phyloP scores from a whole-genome alignment of 371 early-diverging fungal genomes.

The Apophysomyces sp. region DNA sequence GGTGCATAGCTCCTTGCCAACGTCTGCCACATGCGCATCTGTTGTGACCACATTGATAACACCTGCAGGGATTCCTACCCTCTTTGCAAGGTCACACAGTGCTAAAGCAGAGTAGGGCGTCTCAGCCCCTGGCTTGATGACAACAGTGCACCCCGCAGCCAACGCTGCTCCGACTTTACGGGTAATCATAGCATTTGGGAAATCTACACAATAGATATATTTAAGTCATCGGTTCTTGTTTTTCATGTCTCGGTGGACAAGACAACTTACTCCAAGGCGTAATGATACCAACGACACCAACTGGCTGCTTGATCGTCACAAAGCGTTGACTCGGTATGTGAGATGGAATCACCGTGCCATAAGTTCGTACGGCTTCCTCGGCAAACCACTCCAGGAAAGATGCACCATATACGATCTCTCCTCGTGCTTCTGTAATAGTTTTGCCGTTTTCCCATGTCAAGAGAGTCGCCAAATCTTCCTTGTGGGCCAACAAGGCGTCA shows the following conservation, averaged over 20 bases:
- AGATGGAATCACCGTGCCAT: slow-evolving; percentile 82
- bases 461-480: slow-evolving; percentile 74
- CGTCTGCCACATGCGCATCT: slow-evolving; percentile 54
- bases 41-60: slow-evolving; percentile 83
- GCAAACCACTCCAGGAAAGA: slow-evolving; percentile 86
- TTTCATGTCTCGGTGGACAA: too few species aligned
- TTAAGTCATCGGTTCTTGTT: too few species aligned
- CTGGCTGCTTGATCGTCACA: slow-evolving; percentile 76
- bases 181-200: slow-evolving; percentile 91
- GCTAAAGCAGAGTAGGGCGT: slow-evolving; percentile 86
- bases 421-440: slow-evolving; percentile 51
- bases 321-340: slow-evolving; percentile 55
- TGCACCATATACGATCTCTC: slow-evolving; percentile 81
- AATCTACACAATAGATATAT: slow-evolving; percentile 48
- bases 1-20: slow-evolving; percentile 70
- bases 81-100: slow-evolving; percentile 69
- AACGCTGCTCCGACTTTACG: slow-evolving; percentile 84
- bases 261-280: slow-evolving; percentile 86
- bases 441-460: slow-evolving; percentile 83
- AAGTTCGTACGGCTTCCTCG: slow-evolving; percentile 79
- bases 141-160: slow-evolving; percentile 78
- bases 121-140: slow-evolving; percentile 78
- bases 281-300: slow-evolving; percentile 84
- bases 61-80: slow-evolving; percentile 88
- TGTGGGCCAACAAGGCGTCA: slow-evolving; percentile 66